Conservation (phyloP, 2,329 filamentous ascomycete species). For the Epicoccum nigrum region DNA sequence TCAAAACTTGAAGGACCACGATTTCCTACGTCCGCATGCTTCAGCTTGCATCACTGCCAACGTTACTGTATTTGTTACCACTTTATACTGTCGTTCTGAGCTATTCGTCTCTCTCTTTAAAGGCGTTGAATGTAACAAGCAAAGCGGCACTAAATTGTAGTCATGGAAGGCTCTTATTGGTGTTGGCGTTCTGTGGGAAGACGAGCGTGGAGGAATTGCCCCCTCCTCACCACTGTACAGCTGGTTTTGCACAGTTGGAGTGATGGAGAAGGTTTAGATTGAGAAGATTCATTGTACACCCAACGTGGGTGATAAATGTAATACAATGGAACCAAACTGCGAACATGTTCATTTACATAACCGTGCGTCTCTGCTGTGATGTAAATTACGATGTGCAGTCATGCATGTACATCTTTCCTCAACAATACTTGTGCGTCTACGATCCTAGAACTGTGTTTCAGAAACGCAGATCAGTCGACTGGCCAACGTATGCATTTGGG, state of each 20-base stretch:
- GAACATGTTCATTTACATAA: not conserved
- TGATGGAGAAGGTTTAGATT: not conserved
- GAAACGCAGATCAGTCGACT: too few species aligned
- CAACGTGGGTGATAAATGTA: not conserved
- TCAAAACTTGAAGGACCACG: not conserved
- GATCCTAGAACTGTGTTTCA: not conserved
- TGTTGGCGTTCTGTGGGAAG: not conserved
- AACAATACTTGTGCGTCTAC: not conserved
- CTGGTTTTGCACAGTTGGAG: not conserved
- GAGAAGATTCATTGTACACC: not conserved
- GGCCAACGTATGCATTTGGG: too few species aligned
- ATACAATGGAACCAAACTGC: not conserved
- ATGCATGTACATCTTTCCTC: not conserved
- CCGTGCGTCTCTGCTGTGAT: not conserved
- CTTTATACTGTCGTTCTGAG: not conserved
- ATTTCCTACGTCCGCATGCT: not conserved
- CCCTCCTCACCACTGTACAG: not conserved
- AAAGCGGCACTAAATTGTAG: slow-evolving; percentile 9
- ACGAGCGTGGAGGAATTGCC: not conserved
- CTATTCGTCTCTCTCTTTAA: not conserved
- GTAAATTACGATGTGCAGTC: not conserved
- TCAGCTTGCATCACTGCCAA: not conserved
- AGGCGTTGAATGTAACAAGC: not conserved
- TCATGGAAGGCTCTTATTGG: not conserved
- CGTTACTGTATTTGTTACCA: not conserved